A percentile compares a stretch with the other conserved stretches of the same genome.
phyloP scores from a whole-genome alignment of 106 monocot genomes.

The Allium cepa region DNA sequence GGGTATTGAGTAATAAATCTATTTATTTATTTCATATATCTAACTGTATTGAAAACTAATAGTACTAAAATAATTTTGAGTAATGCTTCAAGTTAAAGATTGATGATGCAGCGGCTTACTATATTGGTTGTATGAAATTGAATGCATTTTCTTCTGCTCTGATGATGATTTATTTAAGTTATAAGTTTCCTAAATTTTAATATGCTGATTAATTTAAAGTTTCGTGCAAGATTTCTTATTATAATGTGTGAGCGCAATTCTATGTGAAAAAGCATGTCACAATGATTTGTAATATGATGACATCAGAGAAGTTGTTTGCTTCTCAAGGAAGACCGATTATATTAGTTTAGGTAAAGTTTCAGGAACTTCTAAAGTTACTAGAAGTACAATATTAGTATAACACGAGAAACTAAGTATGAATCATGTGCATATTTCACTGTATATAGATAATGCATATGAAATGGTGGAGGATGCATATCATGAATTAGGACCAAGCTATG shows the following conservation, averaged over 20 bases:
- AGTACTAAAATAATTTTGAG: no score
- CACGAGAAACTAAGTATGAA: not conserved
- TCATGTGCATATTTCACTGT: not conserved
- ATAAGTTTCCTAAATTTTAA: not conserved
- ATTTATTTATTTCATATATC: no score
- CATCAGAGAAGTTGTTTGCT: conserved; percentile 37
- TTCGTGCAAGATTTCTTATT: no score
- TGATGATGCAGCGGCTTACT: conserved; percentile 65
- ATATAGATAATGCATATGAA: conserved; percentile 89
- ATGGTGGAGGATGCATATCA: conserved; percentile 54
- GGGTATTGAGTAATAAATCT: conserved; percentile 61
- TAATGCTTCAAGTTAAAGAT: not conserved
- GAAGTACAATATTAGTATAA: not conserved
- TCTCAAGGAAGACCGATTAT: conserved; percentile 72
- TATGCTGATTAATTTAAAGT: no score
- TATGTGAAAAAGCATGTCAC: conserved; percentile 44
- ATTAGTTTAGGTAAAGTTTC: conserved; percentile 35
- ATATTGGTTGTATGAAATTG: conserved; percentile 82
- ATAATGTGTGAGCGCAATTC: conserved; percentile 14
- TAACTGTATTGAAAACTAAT: no score
- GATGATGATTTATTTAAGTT: conserved; percentile 97
- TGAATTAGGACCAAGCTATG: conserved; percentile 53
- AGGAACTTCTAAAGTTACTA: not conserved
- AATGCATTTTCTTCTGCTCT: conserved; percentile 54
- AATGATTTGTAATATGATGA: conserved; percentile 52